These are phyloP conservation scores for Kodamaea neixiangensis DNA, from an alignment of 805 yeast genomes.

Conservation along the genomic window DNA sequence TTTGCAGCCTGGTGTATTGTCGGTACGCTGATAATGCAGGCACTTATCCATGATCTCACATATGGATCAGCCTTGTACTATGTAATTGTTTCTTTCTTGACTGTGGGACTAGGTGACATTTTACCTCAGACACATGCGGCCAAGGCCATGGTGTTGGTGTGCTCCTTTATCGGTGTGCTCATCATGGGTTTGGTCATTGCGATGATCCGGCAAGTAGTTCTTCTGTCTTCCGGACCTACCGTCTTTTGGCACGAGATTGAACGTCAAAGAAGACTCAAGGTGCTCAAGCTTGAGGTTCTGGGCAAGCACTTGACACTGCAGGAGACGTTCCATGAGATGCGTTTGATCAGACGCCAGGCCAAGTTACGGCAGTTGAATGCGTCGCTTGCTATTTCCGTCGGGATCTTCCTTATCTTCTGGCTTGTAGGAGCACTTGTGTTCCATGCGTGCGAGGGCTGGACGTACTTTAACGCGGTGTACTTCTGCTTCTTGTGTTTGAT, in stretches of 20 bases:
- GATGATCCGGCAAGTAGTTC: constrained; percentile 65
- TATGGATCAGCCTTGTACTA: constrained; percentile 74
- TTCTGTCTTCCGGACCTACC: constrained; percentile 62
- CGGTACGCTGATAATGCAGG: constrained; percentile 55
- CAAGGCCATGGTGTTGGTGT: constrained; percentile 59
- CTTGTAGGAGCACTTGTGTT: constrained; percentile 72
- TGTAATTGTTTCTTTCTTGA: constrained; percentile 70
- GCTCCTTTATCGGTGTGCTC: constrained; percentile 69
- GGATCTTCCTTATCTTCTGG: constrained; percentile 60
- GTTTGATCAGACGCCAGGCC: constrained; percentile 48
- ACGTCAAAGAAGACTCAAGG: constrained; percentile 38
- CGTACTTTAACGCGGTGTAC: constrained; percentile 69
- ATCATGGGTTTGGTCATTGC: constrained; percentile 73
- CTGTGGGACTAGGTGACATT: constrained; percentile 82
- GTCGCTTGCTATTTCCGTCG: constrained; percentile 42
- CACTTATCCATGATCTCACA: constrained; percentile 33
- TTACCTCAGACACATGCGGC: constrained; percentile 55
- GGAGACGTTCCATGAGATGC: constrained; percentile 59
- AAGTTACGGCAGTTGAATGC: constrained; percentile 36
- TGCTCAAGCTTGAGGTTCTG: constrained; percentile 21
- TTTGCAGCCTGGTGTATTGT: constrained; percentile 69
- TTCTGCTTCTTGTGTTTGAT: constrained; percentile 73
- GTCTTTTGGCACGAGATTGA: constrained; percentile 69
- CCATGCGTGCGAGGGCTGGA: constrained; percentile 64
- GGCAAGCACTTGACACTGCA: constrained; percentile 24